Evolutionary conservation across 306 rosid species (phyloP).

Genomic region (Cajanus cajan): DNA sequence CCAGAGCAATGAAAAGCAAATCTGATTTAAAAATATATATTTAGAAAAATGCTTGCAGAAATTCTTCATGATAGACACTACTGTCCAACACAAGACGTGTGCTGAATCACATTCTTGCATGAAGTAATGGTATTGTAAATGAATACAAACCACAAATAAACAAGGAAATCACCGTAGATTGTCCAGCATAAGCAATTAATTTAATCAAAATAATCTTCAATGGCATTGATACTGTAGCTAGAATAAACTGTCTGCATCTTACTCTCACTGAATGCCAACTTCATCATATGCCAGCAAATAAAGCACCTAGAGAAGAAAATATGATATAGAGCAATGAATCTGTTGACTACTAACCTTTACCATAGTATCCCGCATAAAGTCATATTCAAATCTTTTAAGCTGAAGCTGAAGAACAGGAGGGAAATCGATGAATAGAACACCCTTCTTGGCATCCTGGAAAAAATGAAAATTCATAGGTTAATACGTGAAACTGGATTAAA

Average conservation of each 20-base stretch:
- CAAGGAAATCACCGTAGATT: conserved; percentile 2
- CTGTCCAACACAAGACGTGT: not conserved
- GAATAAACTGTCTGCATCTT: not conserved
- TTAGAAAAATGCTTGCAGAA: conserved; percentile 5
- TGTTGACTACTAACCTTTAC: conserved; percentile 71
- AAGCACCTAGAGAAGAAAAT: conserved; percentile 12
- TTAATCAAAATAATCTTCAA: conserved; percentile 18
- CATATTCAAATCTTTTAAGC: conserved; percentile 95
- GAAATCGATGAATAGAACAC: conserved; percentile 89
- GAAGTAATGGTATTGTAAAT: not conserved
- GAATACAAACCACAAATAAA: not conserved
- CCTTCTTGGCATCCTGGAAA: conserved; percentile 98
- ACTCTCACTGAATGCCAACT: conserved; percentile 6
- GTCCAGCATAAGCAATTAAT: conserved; percentile 12
- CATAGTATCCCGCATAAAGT: conserved; percentile 97
- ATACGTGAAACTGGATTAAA: not conserved
- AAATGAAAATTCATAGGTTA: conserved; percentile 18
- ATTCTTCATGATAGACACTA: not conserved
- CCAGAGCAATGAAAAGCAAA: not conserved
- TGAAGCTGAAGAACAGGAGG: conserved; percentile 99
- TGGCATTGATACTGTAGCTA: conserved; percentile 6
- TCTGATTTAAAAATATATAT: not conserved
- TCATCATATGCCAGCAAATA: not conserved
- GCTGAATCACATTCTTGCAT: not conserved
- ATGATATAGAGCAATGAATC: not conserved